Evolutionary conservation across 108 stramenopile genomes (phyloP), one percentile per base, ranked within the genome.

Genomic region (Nannochloropsis granulata): DNA sequence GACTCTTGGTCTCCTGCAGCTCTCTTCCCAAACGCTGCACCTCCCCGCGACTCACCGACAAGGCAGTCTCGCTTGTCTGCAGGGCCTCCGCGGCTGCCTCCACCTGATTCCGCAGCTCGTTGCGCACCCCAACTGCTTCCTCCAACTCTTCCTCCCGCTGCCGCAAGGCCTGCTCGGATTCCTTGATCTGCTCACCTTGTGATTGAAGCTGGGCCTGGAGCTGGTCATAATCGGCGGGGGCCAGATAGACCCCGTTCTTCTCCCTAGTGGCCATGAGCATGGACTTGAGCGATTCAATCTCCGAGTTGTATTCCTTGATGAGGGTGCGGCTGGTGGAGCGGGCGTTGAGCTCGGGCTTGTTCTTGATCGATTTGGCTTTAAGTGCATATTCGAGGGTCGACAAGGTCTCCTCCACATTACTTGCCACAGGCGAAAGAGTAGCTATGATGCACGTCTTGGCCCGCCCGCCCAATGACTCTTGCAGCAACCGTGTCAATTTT

Each of bases 371-470:
- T 46, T 90, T 89, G 13, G 92, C 92, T 45, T 91, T 88, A 23
- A 81, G 81, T 0, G 92, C 92, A 83, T 92, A 92, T 44, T 92
- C 92, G 25, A 92, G 87, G 19, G 92, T 92, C 79, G 83, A 84
- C 44, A 92, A 78, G 10, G 90, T 91, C 85, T 92, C 92, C n/a
- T 92, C 92, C 14, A 92, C 23, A 19, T 23, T 43, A 78, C 88
- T 44, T 43, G 87, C 88, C 16, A 89, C 90, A 24, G 90, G 90
- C 12, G 90, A 88, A n/a, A 92, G 79, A 13, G 92, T 92, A 21
- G 92, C 92, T 43, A 92, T 92, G 85, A 92, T 91, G 88, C 91
- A 91, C 12, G 92, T 92, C 88, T 92, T 92, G 23, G 92, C 91
- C 82, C 90, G 83, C 23, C 92, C 92, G 10, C 92, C 92, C 0